Evolutionary conservation across 2,329 filamentous ascomycete genomes (phyloP).

Genomic region (Aspergillus felis): DNA sequence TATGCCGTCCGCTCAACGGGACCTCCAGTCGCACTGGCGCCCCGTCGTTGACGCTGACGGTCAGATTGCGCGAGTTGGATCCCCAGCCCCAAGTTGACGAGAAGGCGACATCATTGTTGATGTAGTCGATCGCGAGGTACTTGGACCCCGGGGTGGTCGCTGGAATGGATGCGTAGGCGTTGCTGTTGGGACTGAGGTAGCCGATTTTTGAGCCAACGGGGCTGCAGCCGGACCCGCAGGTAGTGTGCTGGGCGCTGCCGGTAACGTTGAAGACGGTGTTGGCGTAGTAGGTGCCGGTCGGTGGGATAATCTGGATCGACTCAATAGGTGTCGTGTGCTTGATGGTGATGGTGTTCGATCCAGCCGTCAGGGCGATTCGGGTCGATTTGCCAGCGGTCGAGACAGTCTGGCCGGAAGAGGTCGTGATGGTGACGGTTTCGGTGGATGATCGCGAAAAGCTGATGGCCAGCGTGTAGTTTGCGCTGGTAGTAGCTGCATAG

Average conservation of each 20-base stretch:
- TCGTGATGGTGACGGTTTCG: slow-evolving; percentile 5
- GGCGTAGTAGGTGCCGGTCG: slow-evolving; percentile 39
- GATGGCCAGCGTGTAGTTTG: slow-evolving; percentile 20
- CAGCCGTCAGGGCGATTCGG: slow-evolving; percentile 20
- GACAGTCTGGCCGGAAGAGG: neutral
- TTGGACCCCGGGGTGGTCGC: slow-evolving; percentile 28
- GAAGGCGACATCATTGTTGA: slow-evolving; percentile 51
- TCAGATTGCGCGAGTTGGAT: slow-evolving; percentile 50
- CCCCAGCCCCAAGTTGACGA: slow-evolving; percentile 42
- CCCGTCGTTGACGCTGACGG: slow-evolving; percentile 46
- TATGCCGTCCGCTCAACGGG: slow-evolving; percentile 40
- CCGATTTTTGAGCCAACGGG: slow-evolving; percentile 45
- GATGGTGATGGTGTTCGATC: slow-evolving; percentile 26
- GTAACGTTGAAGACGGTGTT: slow-evolving; percentile 34
- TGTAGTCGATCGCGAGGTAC: slow-evolving; percentile 48
- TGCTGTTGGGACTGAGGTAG: slow-evolving; percentile 29
- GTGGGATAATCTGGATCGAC: slow-evolving; percentile 19
- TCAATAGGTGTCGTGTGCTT: slow-evolving; percentile 9
- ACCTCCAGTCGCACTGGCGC: slow-evolving; percentile 47
- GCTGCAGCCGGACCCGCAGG: slow-evolving; percentile 40
- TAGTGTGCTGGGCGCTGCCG: slow-evolving; percentile 31
- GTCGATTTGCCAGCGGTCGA: neutral
- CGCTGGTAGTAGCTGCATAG: slow-evolving; percentile 28
- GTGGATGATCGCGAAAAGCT: slow-evolving; percentile 5
- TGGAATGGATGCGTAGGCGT: slow-evolving; percentile 35